Base-by-base conservation (phyloP, 2,329 filamentous ascomycete genomes). In the Rutstroemia sp. region DNA sequence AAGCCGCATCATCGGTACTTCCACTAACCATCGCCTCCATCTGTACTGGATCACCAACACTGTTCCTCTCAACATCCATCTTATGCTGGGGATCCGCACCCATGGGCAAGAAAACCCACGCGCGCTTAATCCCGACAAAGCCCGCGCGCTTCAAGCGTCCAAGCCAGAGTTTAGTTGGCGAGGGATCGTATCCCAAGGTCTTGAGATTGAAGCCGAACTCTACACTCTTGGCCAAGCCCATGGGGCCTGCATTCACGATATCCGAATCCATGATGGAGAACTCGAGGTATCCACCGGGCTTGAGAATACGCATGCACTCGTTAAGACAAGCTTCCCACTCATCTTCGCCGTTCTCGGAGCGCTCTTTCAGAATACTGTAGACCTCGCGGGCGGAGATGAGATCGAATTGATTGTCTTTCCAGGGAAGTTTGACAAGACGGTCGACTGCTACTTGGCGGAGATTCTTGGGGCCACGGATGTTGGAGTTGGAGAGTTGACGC, bases 131-230 rank as follows among this genome's bases (percentile, higher is more conserved):
- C 42, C 87, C 80, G n/a, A 79, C 77, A 68, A 96, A 97, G 12
- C 90, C 88, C 12, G 86, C 84, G 53, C 84, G 82, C 54, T 80
- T 77, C 42, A 99, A 79, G 49, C 92, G 84, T 18, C 79, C 75
- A 2, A 96, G 77, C 76, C 92, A 97, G 57, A 80, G 79, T 72
- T 90, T 91, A 14, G 90, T 94, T 0, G 92, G 89, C 52, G 78
- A 77, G 2, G 92, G 85, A 69, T 97, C 94, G 70, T 96, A 97
- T 30, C 92, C 92, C 3, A 92, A 82, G 0, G 88, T 92, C 72
- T 88, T 88, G 59, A 99, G 85, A 52, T 88, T 86, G 76, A 94
- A 95, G 42, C 88, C 87, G 68, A 99, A 97, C 72, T 97, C 92
- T 54, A 95, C 90, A 49, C 87, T 88, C 70, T 94, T 87, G 47